phyloP scores from a whole-genome alignment of 2,329 filamentous ascomycete species.

The Coniochaeta sp. region DNA sequence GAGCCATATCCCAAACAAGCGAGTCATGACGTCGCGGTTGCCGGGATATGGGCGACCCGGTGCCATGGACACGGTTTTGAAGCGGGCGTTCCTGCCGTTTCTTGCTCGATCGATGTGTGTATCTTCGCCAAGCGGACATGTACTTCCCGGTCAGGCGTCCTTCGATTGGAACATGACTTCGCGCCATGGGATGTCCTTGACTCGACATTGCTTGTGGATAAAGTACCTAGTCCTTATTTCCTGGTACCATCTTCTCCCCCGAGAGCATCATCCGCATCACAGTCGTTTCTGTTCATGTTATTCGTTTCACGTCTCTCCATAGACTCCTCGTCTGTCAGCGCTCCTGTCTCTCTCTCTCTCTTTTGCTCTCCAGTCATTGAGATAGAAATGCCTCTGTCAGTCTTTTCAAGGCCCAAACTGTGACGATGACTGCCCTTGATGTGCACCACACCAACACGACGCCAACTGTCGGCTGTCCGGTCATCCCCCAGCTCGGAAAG shows the following conservation, averaged over 20 bases:
- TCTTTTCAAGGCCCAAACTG: background rate
- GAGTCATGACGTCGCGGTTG: background rate
- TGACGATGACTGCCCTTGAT: background rate
- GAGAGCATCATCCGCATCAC: background rate
- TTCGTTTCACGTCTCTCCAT: too few relatives aligned
- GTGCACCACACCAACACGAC: background rate
- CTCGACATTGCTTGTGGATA: background rate
- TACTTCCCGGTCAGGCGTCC: too few relatives aligned
- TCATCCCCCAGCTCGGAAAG: background rate
- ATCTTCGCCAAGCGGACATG: background rate
- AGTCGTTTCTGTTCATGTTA: background rate
- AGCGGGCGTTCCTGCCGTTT: background rate
- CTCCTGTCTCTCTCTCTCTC: too few relatives aligned
- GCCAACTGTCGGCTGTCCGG: slow-evolving; percentile 4
- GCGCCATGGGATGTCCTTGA: background rate
- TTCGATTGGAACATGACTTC: too few relatives aligned
- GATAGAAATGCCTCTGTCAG: too few relatives aligned
- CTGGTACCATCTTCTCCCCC: background rate
- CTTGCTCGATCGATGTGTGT: background rate
- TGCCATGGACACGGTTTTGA: background rate
- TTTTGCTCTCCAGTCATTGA: too few relatives aligned
- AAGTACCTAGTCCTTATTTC: too few relatives aligned
- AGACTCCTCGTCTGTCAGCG: too few relatives aligned
- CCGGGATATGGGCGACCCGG: background rate
- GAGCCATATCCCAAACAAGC: background rate